These are phyloP conservation scores for Butyriboletus loyo DNA, from an alignment of 768 basidiomycete genomes.

Conservation along the genomic window DNA sequence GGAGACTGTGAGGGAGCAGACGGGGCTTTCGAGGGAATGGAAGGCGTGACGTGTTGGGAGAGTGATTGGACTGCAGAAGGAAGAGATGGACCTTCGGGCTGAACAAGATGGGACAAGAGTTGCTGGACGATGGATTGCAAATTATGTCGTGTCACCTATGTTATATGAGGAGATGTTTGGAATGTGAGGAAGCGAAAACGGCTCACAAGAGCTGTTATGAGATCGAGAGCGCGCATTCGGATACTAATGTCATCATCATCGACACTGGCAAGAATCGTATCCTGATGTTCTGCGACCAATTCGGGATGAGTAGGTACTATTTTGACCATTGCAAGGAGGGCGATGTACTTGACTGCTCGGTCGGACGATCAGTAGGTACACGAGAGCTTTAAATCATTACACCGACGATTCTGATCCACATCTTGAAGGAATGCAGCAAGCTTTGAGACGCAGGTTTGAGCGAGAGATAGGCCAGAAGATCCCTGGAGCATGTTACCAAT, in stretches of 20 bases:
- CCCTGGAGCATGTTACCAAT: conserved; percentile 94
- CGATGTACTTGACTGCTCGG: conserved; percentile 91
- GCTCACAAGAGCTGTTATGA: conserved; percentile 88
- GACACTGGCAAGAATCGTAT: conserved; percentile 84
- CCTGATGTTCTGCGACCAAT: conserved; percentile 87
- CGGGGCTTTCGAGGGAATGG: conserved; percentile 36
- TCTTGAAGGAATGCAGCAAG: conserved; percentile 90
- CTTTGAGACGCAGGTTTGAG: conserved; percentile 88
- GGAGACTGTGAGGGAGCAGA: conserved; percentile 66
- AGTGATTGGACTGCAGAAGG: conserved; percentile 56
- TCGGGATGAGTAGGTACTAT: conserved; percentile 91
- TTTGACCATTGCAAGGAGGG: conserved; percentile 90
- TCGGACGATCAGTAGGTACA: conserved; percentile 16
- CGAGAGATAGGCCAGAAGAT: conserved; percentile 71
- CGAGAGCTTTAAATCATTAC: conserved; percentile 9
- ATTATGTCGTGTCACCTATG: conserved; percentile 77
- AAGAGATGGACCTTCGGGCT: conserved; percentile 47
- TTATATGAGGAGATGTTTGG: not conserved
- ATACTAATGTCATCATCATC: conserved; percentile 95
- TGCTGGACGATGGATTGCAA: conserved; percentile 89
- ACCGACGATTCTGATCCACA: conserved; percentile 91
- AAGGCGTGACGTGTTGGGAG: conserved; percentile 49
- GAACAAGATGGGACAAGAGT: conserved; percentile 81
- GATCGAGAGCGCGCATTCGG: conserved; percentile 91
- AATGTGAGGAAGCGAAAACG: not conserved